Percentiles rank a stretch among this genome's conserved stretches.
Evolutionary conservation across 2,329 filamentous ascomycete species (phyloP).

Genomic region (Aspergillus aculeatus): DNA sequence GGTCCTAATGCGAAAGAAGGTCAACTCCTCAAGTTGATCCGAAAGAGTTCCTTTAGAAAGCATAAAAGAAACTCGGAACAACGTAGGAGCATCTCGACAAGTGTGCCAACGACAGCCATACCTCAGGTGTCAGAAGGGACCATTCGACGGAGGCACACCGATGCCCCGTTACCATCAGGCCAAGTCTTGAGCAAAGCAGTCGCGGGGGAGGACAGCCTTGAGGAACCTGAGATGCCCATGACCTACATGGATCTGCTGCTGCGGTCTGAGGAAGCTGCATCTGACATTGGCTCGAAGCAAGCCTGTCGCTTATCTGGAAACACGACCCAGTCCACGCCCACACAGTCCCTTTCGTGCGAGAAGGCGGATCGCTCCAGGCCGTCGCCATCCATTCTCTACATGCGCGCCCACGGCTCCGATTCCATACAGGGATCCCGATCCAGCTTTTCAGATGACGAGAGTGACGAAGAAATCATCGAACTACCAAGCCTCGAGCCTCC

Average conservation of each 20-base stretch:
- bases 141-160: constrained; percentile 40
- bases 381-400: constrained; percentile 30
- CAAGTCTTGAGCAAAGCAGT: constrained; percentile 27
- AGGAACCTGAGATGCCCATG: constrained; percentile 22
- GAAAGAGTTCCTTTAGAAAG: constrained; percentile 33
- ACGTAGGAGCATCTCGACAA: constrained; percentile 32
- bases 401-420: constrained; percentile 34
- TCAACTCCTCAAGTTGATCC: constrained; percentile 31
- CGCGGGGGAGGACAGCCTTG: constrained; percentile 9
- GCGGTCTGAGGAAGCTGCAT: constrained; percentile 19
- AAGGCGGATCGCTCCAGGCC: constrained; percentile 11
- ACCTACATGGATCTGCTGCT: constrained; percentile 33
- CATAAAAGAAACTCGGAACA: constrained; percentile 27
- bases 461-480: constrained; percentile 38
- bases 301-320: constrained; percentile 6
- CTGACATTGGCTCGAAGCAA: constrained; percentile 3
- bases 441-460: constrained; percentile 27
- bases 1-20: constrained; percentile 31
- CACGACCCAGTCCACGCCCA: constrained; percentile 16
- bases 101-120: constrained; percentile 22
- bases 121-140: constrained; percentile 16
- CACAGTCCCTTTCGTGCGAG: constrained; percentile 10
- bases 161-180: constrained; percentile 38
- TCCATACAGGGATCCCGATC: constrained; percentile 15
- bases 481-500: constrained; percentile 31